Percentiles rank a stretch among this genome's conserved stretches.
Conservation (phyloP, 148 eudicot genomes). For the Chenopodium album region DNA sequence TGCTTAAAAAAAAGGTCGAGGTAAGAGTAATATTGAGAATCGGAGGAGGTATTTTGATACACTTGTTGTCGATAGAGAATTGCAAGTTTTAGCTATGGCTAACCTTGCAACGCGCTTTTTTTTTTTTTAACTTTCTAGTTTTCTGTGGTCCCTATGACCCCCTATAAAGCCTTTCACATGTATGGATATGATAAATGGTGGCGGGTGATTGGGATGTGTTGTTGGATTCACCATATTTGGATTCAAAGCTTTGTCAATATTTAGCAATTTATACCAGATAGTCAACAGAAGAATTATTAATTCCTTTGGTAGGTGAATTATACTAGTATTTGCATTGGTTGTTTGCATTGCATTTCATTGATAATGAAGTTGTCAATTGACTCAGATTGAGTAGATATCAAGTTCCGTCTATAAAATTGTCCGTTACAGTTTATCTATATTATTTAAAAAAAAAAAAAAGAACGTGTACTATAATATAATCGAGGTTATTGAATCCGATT, state of each 20-base stretch:
- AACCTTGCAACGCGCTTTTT: constrained; percentile 24
- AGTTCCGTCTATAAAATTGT: too few relatives aligned
- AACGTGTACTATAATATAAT: too few relatives aligned
- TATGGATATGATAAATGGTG: constrained; percentile 8
- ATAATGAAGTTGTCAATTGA: neutral
- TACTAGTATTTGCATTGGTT: neutral
- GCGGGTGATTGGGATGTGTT: neutral
- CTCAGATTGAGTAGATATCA: too few relatives aligned
- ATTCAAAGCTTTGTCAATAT: constrained; percentile 6
- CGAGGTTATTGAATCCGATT: neutral
- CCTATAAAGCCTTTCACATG: constrained; percentile 19
- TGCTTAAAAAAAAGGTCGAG: too few relatives aligned
- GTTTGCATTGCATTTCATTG: neutral
- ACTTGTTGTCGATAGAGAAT: neutral
- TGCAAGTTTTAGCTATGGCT: neutral
- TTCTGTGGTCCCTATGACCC: constrained; percentile 18
- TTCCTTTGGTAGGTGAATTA: neutral
- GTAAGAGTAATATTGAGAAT: too few relatives aligned
- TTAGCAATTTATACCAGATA: constrained; percentile 10
- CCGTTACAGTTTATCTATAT: too few relatives aligned
- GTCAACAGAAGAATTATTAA: constrained; percentile 14
- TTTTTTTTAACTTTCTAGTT: neutral
- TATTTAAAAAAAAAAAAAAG: too few relatives aligned
- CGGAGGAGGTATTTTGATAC: too few relatives aligned
- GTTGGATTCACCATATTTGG: constrained; percentile 3